Conservation (phyloP, 2,329 filamentous ascomycete genomes). For the Fusarium mangiferae region DNA sequence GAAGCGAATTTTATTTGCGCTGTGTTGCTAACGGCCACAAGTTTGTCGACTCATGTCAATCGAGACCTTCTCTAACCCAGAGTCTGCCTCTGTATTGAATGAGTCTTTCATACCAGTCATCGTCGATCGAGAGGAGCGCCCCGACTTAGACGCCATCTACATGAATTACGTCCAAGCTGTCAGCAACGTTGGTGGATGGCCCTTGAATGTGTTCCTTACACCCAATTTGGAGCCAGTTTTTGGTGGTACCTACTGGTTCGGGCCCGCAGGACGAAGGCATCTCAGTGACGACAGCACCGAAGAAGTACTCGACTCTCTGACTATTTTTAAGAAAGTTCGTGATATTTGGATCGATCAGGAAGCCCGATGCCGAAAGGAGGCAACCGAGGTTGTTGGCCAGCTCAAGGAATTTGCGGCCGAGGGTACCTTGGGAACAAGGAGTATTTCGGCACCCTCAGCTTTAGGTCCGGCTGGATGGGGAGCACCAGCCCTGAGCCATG, state of each 20-base stretch:
- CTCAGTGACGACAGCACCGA: conserved; percentile 55
- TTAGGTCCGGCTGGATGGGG: conserved; percentile 47
- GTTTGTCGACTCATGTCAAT: conserved; percentile 91
- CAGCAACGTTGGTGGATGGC: conserved; percentile 91
- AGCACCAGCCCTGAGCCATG: conserved; percentile 44
- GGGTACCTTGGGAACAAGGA: conserved; percentile 71
- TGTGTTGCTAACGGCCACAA: conserved; percentile 48
- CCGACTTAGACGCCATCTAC: conserved; percentile 94
- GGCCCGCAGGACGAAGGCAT: conserved; percentile 68
- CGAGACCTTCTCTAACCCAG: conserved; percentile 87
- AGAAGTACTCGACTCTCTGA: conserved; percentile 80
- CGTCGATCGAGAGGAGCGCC: conserved; percentile 91
- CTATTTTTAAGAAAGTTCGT: conserved; percentile 82
- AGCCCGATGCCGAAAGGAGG: conserved; percentile 82
- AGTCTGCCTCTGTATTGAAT: conserved; percentile 86
- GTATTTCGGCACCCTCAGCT: conserved; percentile 45
- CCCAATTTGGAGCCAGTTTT: conserved; percentile 94
- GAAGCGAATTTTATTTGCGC: not conserved
- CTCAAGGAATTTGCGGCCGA: conserved; percentile 89
- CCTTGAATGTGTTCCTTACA: conserved; percentile 95
- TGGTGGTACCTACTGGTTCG: conserved; percentile 95
- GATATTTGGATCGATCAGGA: conserved; percentile 85
- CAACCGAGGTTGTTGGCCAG: conserved; percentile 82
- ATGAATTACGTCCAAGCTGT: conserved; percentile 99
- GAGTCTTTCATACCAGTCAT: conserved; percentile 89